Conservation (phyloP, 371 early-diverging fungal species). For the Fennellomyces sp. region DNA sequence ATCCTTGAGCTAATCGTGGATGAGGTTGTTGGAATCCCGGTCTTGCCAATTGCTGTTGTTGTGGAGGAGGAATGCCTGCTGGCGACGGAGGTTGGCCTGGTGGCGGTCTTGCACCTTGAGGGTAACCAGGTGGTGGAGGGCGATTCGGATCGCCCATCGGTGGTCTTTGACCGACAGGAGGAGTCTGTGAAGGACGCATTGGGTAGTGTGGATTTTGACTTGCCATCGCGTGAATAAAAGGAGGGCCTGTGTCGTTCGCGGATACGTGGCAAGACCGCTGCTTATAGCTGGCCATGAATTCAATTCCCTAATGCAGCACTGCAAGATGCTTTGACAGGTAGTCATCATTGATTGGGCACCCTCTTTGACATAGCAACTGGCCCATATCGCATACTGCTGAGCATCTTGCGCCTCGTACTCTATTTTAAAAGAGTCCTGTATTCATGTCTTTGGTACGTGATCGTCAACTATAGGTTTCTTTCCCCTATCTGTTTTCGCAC, state of each 20-base stretch:
- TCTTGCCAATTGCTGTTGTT: not conserved
- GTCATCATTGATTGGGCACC: no score
- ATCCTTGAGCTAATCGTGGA: slow-evolving; percentile 6
- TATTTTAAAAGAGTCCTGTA: no score
- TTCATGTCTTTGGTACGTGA: no score
- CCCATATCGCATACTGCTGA: no score
- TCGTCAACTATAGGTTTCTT: no score
- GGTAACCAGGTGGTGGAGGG: slow-evolving; percentile 8
- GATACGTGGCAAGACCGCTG: slow-evolving; percentile 2
- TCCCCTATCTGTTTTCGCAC: no score
- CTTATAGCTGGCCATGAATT: no score
- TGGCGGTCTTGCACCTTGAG: slow-evolving; percentile 3
- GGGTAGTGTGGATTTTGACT: slow-evolving; percentile 19
- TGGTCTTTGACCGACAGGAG: slow-evolving; percentile 21
- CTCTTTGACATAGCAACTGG: no score
- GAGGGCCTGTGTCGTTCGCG: not conserved
- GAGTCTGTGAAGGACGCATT: slow-evolving; percentile 21
- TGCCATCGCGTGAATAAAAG: slow-evolving; percentile 11
- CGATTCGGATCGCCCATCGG: slow-evolving; percentile 27
- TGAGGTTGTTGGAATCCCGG: slow-evolving; percentile 1
- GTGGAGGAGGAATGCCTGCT: slow-evolving; percentile 12
- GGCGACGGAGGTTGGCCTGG: slow-evolving; percentile 1
- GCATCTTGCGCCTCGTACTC: no score
- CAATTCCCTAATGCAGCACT: no score
- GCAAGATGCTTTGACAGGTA: no score